These are phyloP conservation scores for Xylaria castorea DNA, from an alignment of 495 filamentous ascomycete genomes.

Conservation along the genomic window DNA sequence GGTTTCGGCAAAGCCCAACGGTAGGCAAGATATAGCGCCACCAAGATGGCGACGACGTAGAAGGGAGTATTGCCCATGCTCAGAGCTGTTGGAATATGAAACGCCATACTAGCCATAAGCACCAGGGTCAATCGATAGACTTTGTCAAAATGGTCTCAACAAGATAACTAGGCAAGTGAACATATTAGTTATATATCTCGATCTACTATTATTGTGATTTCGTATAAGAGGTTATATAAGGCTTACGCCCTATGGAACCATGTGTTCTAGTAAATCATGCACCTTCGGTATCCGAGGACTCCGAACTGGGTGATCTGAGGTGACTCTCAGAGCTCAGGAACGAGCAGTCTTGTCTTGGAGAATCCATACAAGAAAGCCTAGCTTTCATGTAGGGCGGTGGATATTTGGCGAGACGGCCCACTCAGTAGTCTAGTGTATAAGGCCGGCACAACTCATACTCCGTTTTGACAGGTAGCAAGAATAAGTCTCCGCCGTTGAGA, in stretches of 20 bases:
- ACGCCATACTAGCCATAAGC: background rate
- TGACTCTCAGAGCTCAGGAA: background rate
- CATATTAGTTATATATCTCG: background rate
- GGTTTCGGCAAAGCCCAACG: conserved; percentile 38
- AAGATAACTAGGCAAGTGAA: background rate
- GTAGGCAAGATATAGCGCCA: conserved; percentile 9
- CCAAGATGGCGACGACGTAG: background rate
- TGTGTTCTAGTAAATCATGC: background rate
- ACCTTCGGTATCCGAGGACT: background rate
- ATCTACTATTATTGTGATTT: background rate
- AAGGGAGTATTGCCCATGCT: background rate
- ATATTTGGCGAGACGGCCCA: background rate
- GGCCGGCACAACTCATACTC: background rate
- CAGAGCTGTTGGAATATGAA: background rate
- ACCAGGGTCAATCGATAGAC: background rate
- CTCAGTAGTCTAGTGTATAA: background rate
- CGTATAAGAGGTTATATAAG: background rate
- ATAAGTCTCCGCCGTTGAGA: background rate
- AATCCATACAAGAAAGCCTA: no score
- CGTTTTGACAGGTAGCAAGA: background rate
- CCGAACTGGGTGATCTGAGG: background rate
- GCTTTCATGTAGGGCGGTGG: background rate
- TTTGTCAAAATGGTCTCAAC: background rate
- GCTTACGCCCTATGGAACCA: background rate
- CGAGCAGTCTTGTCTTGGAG: background rate